Base-by-base conservation (phyloP, 805 yeast species). In the Jamesozyma jinghongensis region DNA sequence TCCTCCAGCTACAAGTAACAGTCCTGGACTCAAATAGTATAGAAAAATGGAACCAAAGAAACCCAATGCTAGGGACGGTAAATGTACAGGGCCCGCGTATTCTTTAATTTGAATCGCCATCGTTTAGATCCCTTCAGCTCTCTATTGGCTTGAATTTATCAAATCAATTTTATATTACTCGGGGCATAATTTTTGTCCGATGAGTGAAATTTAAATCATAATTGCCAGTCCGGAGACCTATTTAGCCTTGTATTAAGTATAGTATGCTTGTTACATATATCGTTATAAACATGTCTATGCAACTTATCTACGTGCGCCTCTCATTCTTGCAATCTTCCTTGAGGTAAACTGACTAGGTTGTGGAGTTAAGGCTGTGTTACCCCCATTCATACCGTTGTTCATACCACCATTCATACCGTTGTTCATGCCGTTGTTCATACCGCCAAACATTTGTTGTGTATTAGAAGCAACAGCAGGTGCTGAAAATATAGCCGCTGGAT, bases 291-390 rank as follows among this genome's bases (percentile, higher is more conserved):
- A 27, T n/a, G n/a, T 18, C 10, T 8, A 20, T 27, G 19, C 18
- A 27, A n/a, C 14, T 33, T 40, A 48, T 26, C 63, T 51, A 44
- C 61, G 53, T 19, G 58, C 42, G 16, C 45, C 49, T 43, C 62
- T 52, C 61, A 57, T 57, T 38, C 63, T 50, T 16, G 63, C 62
- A 17, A 58, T 32, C 31, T 46, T 48, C 37, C 63, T 55, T 17
- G 35, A 35, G 14, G 36, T 36, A 19, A 38, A 20, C 22, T 16
- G 35, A 19, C 40, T 43, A 18, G 43, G 38, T 25, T 37, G 42
- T 12, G 40, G 37, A 5, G 38, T 16, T 8, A 16, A 22, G 20
- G 10, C 26, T 22, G 12, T 19, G 10, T 14, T 36, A 17, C 19
- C 26, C n/a, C 26, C 26, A 22, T 22, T 22, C 26, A 8, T n/a